Base-by-base conservation (phyloP, 768 basidiomycete species). In the Pisolithus albus region DNA sequence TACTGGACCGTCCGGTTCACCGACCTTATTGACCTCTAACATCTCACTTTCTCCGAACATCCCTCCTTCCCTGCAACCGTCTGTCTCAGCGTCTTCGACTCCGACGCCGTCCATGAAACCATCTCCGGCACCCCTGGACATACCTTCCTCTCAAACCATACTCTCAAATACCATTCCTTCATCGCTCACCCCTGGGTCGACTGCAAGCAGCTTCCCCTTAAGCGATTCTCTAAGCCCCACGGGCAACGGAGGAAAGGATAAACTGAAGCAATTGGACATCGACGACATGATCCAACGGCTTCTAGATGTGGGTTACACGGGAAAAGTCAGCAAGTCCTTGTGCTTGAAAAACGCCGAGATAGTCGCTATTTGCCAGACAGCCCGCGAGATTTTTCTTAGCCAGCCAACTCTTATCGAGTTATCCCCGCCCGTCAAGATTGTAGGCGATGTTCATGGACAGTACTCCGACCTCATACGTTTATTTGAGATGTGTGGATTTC, bases 401-500 rank as follows among this genome's bases (percentile, higher is more conserved):
- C 96, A 99, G 66, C 96, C 96, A 8, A 97, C 95, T 4, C 83
- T 99, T 58, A 86, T 99, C 64, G 96, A 99, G 70, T 80, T 99
- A 46, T 91, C 88, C 5, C 96, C 96, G 8, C 95, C 96, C 24
- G 96, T 99, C 60, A 99, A 98, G 79, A 97, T 99, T 57, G 96
- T 98, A 16, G 96, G 96, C 24, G 96, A 99, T 70, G 94, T 98
- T 6, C 96, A 99, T 64, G 96, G 96, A 7, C 96, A 99, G 73
- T 99, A 97, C 70, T 91, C 90, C 47, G 96, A 99, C 76, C 84
- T 99, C 61, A 98, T 98, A 61, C 87, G 96, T 49, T 72, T 99
- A 43, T 99, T 99, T 62, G 96, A 98, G 70, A 98, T 98, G 95
- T 98, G 96, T 65, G 96, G 96, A 21, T 99, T 98, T 70, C 96